These are phyloP conservation scores for Claviceps pusilla DNA, from an alignment of 2,329 filamentous ascomycete genomes.

Conservation along the genomic window DNA sequence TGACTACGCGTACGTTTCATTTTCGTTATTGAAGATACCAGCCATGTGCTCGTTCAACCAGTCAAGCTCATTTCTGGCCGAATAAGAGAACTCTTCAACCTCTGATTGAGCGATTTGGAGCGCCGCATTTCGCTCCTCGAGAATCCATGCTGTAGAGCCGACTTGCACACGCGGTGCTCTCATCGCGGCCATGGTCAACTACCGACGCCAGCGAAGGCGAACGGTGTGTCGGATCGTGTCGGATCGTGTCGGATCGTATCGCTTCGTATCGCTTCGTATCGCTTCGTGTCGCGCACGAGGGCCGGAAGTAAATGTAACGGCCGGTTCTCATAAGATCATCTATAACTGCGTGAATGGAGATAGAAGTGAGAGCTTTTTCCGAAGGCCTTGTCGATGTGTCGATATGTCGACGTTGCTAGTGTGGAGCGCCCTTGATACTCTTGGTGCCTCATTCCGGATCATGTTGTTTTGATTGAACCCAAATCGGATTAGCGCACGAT, in stretches of 20 bases:
- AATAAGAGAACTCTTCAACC: conserved; percentile 83
- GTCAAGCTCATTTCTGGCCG: conserved; percentile 83
- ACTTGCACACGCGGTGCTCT: conserved; percentile 50
- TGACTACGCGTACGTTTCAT: conserved; percentile 52
- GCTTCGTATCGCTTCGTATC: background rate
- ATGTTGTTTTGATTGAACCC: conserved; percentile 26
- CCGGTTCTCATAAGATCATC: conserved; percentile 5
- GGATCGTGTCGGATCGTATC: background rate
- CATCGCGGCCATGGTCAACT: conserved; percentile 27
- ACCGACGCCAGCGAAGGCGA: conserved; percentile 6
- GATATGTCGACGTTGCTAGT: conserved; percentile 5
- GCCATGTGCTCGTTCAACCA: conserved; percentile 99
- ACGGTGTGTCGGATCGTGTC: background rate
- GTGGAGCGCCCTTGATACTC: conserved; percentile 8
- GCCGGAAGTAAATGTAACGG: background rate
- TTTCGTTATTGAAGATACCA: conserved; percentile 74
- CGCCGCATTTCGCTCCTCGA: conserved; percentile 67
- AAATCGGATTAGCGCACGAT: conserved; percentile 19
- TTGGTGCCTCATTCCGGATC: conserved; percentile 11
- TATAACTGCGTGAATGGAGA: background rate
- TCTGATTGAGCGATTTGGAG: conserved; percentile 64
- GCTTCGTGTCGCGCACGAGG: background rate
- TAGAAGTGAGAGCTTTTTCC: background rate
- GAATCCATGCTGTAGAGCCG: conserved; percentile 73
- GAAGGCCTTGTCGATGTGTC: background rate